Conservation (phyloP, 495 filamentous ascomycete genomes). For the Annulohypoxylon bovei region DNA sequence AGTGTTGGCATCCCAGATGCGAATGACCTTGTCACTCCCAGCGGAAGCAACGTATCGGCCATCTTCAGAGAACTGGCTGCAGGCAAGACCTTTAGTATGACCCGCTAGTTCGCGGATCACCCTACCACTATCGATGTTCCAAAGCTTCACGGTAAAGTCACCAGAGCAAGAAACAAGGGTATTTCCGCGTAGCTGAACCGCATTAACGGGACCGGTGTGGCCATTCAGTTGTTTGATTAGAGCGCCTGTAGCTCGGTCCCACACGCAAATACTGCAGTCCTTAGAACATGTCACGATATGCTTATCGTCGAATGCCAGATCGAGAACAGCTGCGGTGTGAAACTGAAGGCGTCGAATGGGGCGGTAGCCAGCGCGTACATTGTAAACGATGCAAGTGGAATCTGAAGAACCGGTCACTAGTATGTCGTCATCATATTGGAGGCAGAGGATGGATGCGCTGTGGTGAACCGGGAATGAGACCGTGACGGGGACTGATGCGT, state of each 20-base stretch:
- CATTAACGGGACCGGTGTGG: constrained; percentile 92
- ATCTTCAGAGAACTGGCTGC: constrained; percentile 94
- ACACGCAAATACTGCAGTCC: constrained; percentile 89
- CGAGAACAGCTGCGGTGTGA: constrained; percentile 88
- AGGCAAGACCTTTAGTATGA: constrained; percentile 90
- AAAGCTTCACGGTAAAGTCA: constrained; percentile 90
- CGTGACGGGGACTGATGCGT: constrained; percentile 57
- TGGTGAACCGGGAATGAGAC: constrained; percentile 69
- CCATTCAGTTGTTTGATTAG: constrained; percentile 80
- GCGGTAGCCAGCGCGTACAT: constrained; percentile 76
- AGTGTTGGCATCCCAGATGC: constrained; percentile 91
- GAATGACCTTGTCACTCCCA: constrained; percentile 92
- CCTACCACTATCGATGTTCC: constrained; percentile 87
- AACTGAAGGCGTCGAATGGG: constrained; percentile 78
- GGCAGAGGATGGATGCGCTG: constrained; percentile 89
- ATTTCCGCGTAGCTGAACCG: constrained; percentile 91
- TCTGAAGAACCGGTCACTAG: constrained; percentile 96
- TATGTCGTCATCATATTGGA: constrained; percentile 91
- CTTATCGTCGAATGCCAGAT: constrained; percentile 88
- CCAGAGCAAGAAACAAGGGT: constrained; percentile 91
- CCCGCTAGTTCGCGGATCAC: constrained; percentile 88
- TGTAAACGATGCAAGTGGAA: constrained; percentile 90
- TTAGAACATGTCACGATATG: constrained; percentile 97
- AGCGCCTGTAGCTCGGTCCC: constrained; percentile 82
- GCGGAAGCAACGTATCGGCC: constrained; percentile 87